These are phyloP conservation scores for Globisporangium lucens DNA, from an alignment of 352 stramenopile species.

Conservation along the genomic window DNA sequence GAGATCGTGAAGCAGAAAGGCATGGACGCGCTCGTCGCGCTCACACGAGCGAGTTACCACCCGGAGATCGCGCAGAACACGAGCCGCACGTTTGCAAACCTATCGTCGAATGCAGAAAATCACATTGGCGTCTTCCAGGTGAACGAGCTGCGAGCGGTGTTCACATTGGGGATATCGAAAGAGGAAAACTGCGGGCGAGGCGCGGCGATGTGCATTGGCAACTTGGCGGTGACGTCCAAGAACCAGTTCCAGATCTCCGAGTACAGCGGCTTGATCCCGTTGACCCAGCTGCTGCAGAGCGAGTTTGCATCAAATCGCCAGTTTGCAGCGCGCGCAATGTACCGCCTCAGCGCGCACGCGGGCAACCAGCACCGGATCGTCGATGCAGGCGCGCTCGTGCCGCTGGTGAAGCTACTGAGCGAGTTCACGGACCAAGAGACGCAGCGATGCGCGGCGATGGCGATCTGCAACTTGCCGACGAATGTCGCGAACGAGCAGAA, in stretches of 20 bases:
- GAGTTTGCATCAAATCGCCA: conserved; percentile 69
- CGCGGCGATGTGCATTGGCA: conserved; percentile 91
- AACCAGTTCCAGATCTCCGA: conserved; percentile 89
- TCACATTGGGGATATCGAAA: conserved; percentile 57
- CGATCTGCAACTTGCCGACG: conserved; percentile 83
- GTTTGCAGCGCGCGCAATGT: conserved; percentile 87
- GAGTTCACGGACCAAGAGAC: conserved; percentile 54
- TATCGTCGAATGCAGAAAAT: conserved; percentile 93
- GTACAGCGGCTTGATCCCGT: conserved; percentile 77
- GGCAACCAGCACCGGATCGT: conserved; percentile 90
- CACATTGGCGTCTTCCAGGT: conserved; percentile 84
- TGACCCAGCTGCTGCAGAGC: conserved; percentile 78
- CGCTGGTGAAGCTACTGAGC: conserved; percentile 67
- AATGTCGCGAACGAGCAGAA: conserved; percentile 68
- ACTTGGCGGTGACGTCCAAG: conserved; percentile 89
- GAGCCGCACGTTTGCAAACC: conserved; percentile 86
- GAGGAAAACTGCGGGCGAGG: conserved; percentile 91
- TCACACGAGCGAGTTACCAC: conserved; percentile 61
- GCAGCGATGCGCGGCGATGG: conserved; percentile 78
- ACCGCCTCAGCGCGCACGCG: conserved; percentile 78
- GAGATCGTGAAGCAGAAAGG: conserved; percentile 76
- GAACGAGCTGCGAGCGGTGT: conserved; percentile 75
- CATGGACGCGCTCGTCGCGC: conserved; percentile 63
- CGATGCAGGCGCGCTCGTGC: conserved; percentile 72
- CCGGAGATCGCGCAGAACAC: conserved; percentile 84